Base-by-base conservation (phyloP, 192 early-diverging fungal genomes). In the Rhizophagus sp. region DNA sequence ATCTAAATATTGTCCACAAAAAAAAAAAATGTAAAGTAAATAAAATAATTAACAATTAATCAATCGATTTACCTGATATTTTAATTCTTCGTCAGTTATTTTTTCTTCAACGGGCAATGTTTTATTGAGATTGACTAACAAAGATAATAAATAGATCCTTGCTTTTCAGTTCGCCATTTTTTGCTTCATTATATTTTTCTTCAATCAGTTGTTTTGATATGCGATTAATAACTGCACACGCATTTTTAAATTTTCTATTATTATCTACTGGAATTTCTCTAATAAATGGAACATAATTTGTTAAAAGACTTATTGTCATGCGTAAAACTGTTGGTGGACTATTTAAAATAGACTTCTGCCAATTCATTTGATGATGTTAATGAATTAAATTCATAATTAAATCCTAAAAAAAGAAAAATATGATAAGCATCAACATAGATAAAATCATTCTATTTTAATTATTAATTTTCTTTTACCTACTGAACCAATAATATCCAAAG, bases 91-190 rank as follows among this genome's bases (percentile, higher is more conserved):
- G 11, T 84, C 87, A 24, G 79, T 82, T 69, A 91, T 78, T 4
- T 81, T 85, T 65, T 80, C 80, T 10, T 75, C 82, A 52, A 85
- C 73, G 0, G 83, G 81, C 4, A 80, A 81, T 22, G 85, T 85
- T 44, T 88, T 82, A 49, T 87, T 85, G 47, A 81, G 82, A 5
- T 80, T 81, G 3, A 88, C 78, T 76, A 88, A 76, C 9, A 86
- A 71, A 50, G 81, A 83, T 66, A 90, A 79, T 64, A 90, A 90
- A 79, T 64, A 90, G 50, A 80, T 90, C 86, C 39, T 81, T 88
- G 15, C 57, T 70, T 9, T 74, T 57, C 22, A 65, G 50, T 13
- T 81, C 62, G 62, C 74, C 50, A 61, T 70, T 65, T 15, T 52
- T 30, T 17, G 83, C 80, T 19, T 79, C 69, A 4, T 82, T 73